A percentile compares a stretch with the other conserved stretches of the same genome.
These are phyloP conservation scores for Plenodomus biglobosus DNA, from an alignment of 2,329 filamentous ascomycete genomes.

Conservation along the genomic window DNA sequence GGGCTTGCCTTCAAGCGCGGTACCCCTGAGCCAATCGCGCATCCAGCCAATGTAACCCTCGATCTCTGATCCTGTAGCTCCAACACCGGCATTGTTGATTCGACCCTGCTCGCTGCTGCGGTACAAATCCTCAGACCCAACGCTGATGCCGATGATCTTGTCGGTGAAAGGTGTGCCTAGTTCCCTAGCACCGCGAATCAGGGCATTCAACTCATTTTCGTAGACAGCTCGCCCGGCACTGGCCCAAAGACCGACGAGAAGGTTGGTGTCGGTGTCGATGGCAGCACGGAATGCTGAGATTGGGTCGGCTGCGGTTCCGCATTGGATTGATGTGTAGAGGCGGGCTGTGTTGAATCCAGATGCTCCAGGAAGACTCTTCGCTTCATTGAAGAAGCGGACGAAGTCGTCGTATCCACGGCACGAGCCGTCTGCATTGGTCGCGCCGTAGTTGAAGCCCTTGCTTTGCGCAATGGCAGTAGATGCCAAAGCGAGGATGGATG, in stretches of 20 bases:
- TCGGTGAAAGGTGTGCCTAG: slow-evolving; percentile 67
- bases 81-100: slow-evolving; percentile 63
- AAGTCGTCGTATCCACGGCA: slow-evolving; percentile 66
- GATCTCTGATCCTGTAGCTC: slow-evolving; percentile 63
- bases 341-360: slow-evolving; percentile 68
- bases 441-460: slow-evolving; percentile 72
- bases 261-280: slow-evolving; percentile 72
- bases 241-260: slow-evolving; percentile 82
- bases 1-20: slow-evolving; percentile 57
- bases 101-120: slow-evolving; percentile 62
- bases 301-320: slow-evolving; percentile 57
- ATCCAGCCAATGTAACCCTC: slow-evolving; percentile 70
- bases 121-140: slow-evolving; percentile 75
- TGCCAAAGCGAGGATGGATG: slow-evolving; percentile 20
- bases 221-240: slow-evolving; percentile 66
- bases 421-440: slow-evolving; percentile 60
- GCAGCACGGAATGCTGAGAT: slow-evolving; percentile 63
- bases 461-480: slow-evolving; percentile 27
- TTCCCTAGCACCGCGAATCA: slow-evolving; percentile 66
- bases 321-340: slow-evolving; percentile 73
- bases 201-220: slow-evolving; percentile 70
- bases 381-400: slow-evolving; percentile 67
- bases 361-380: slow-evolving; percentile 64
- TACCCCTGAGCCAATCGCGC: slow-evolving; percentile 63
- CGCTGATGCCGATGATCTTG: slow-evolving; percentile 76